Percentiles rank a stretch among this genome's conserved stretches.
These are phyloP conservation scores for Vigna mungo DNA, from an alignment of 306 rosid species.

Conservation along the genomic window DNA sequence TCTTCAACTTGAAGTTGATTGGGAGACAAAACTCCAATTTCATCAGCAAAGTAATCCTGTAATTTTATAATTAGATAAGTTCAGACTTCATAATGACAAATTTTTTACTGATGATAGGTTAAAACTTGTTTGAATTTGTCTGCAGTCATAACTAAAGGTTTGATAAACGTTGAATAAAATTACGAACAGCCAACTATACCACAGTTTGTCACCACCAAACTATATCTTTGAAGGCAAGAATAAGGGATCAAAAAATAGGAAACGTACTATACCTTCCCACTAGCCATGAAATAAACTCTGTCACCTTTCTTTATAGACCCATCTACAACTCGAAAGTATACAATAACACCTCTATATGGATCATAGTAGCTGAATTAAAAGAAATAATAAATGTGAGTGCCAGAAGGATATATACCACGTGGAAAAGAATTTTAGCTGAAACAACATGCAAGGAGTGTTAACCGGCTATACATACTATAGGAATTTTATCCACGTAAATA, in stretches of 20 bases:
- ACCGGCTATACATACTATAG: slow-evolving; percentile 6
- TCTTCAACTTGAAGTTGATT: slow-evolving; percentile 78
- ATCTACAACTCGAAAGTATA: slow-evolving; percentile 89
- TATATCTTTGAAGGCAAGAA: slow-evolving; percentile 28
- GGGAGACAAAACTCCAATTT: slow-evolving; percentile 91
- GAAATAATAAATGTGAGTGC: slow-evolving; percentile 42
- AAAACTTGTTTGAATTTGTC: slow-evolving; percentile 34
- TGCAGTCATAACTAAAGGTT: slow-evolving; percentile 26
- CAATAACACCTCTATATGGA: slow-evolving; percentile 91
- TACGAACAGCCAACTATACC: background rate
- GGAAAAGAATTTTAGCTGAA: slow-evolving; percentile 25
- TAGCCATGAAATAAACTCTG: slow-evolving; percentile 89
- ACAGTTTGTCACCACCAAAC: slow-evolving; percentile 17
- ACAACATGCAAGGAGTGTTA: slow-evolving; percentile 13
- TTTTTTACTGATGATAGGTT: slow-evolving; percentile 3
- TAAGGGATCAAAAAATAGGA: slow-evolving; percentile 28
- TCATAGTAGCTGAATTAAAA: slow-evolving; percentile 83
- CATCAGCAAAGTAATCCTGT: slow-evolving; percentile 92
- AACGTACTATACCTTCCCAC: slow-evolving; percentile 69
- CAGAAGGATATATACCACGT: slow-evolving; percentile 37
- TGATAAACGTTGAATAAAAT: background rate
- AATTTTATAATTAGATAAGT: slow-evolving; percentile 32
- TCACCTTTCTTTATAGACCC: slow-evolving; percentile 94
- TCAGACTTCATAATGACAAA: slow-evolving; percentile 25
- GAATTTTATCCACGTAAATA: slow-evolving; percentile 28